Evolutionary conservation across 768 basidiomycete species (phyloP).

Genomic region (Kondoa subrosea): DNA sequence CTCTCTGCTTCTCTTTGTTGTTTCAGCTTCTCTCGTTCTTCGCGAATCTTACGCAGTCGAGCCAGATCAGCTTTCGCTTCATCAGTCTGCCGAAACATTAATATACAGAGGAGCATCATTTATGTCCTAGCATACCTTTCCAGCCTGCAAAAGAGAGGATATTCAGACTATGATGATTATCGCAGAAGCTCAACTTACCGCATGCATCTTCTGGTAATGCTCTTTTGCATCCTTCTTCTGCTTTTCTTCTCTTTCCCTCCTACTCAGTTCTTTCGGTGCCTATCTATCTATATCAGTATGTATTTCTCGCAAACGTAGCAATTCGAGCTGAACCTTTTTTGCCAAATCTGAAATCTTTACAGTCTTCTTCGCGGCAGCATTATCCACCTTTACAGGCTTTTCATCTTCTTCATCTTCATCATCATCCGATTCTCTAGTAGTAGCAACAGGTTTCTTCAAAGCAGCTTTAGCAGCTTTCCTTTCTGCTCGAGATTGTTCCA

Average conservation of each 20-base stretch:
- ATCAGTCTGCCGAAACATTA: constrained; percentile 45
- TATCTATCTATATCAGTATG: neutral
- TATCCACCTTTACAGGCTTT: constrained; percentile 11
- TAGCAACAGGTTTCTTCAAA: neutral
- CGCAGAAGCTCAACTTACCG: neutral
- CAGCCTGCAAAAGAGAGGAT: neutral
- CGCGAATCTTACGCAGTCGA: constrained; percentile 65
- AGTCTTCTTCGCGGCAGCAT: constrained; percentile 4
- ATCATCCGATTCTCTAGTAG: constrained; percentile 8
- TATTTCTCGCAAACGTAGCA: no score
- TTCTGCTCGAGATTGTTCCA: neutral
- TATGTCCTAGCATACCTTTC: neutral
- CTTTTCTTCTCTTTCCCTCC: constrained; percentile 56
- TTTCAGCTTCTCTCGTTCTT: constrained; percentile 48
- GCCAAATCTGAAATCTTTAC: constrained; percentile 1
- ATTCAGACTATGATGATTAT: neutral
- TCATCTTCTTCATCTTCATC: constrained; percentile 14
- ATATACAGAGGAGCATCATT: neutral
- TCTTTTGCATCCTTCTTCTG: constrained; percentile 41
- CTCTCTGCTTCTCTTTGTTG: constrained; percentile 3
- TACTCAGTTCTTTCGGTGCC: constrained; percentile 10
- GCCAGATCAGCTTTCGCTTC: constrained; percentile 77
- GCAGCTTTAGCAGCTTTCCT: constrained; percentile 2
- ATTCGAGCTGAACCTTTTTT: neutral
- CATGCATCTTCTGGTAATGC: constrained; percentile 37